Evolutionary conservation across 371 early-diverging fungal genomes (phyloP).

Genomic region (Haplosporangium sp.): DNA sequence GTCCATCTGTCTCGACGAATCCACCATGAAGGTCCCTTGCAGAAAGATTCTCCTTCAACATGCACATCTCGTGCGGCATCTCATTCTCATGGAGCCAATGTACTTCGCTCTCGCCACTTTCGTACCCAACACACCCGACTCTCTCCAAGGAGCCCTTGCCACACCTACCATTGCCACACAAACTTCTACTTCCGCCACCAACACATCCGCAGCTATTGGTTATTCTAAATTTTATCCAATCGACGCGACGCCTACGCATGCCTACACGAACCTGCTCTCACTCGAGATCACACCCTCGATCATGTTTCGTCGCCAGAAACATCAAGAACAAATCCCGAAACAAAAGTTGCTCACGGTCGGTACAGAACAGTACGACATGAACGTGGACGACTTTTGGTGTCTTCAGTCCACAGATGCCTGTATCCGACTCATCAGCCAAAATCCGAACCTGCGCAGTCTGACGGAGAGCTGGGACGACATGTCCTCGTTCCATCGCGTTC

Average conservation of each 20-base stretch:
- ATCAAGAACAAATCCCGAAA: conserved; percentile 30
- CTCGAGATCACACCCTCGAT: conserved; percentile 37
- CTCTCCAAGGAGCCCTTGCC: not conserved
- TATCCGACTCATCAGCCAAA: conserved; percentile 24
- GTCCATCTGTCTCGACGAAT: conserved; percentile 25
- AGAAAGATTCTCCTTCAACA: conserved; percentile 20
- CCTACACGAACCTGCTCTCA: conserved; percentile 21
- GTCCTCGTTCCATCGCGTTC: conserved; percentile 31
- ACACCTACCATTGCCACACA: not conserved
- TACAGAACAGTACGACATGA: conserved; percentile 25
- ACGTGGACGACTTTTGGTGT: conserved; percentile 40
- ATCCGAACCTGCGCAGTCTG: conserved; percentile 20
- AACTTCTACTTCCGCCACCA: not conserved
- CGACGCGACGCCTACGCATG: not conserved
- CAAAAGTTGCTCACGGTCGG: conserved; percentile 18
- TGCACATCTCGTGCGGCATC: conserved; percentile 25
- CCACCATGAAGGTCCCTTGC: conserved; percentile 15
- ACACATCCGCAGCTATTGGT: not conserved
- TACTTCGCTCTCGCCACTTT: conserved; percentile 14
- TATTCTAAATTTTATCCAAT: not conserved
- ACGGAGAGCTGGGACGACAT: conserved; percentile 38
- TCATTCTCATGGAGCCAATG: conserved; percentile 36
- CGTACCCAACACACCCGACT: not conserved
- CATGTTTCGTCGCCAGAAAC: conserved; percentile 19
- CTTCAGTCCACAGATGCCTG: conserved; percentile 35